A percentile compares a stretch with the other conserved stretches of the same genome.
Conservation (phyloP, 163 green algal species). For the Scenedesmus sp. region DNA sequence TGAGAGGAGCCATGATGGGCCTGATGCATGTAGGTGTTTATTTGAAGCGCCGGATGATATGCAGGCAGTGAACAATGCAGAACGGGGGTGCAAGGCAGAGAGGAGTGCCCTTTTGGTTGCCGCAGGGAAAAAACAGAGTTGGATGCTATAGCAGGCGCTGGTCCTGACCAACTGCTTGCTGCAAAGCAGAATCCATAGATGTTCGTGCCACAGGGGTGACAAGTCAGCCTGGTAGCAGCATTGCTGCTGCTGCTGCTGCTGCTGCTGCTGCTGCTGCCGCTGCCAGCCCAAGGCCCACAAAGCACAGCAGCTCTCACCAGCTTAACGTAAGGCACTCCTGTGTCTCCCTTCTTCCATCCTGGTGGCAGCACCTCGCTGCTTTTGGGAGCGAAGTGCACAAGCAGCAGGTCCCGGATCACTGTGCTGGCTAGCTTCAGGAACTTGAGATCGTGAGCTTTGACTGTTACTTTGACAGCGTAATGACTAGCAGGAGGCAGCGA, state of each 20-base stretch:
- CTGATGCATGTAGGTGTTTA: no score
- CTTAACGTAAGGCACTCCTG: background rate
- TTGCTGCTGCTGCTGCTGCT: background rate
- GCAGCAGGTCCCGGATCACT: conserved; percentile 58
- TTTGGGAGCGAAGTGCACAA: conserved; percentile 68
- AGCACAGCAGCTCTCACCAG: conserved; percentile 3
- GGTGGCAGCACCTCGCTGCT: conserved; percentile 14
- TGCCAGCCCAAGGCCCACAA: background rate
- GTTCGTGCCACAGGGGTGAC: no score
- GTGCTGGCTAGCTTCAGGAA: conserved; percentile 64
- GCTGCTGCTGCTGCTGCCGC: background rate
- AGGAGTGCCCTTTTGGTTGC: no score
- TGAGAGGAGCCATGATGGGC: no score
- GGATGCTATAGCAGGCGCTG: no score
- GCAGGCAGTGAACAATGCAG: no score
- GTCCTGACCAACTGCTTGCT: no score
- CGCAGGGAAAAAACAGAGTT: no score
- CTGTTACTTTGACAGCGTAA: conserved; percentile 50
- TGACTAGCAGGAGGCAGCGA: background rate
- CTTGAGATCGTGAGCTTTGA: conserved; percentile 63
- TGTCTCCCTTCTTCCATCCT: background rate
- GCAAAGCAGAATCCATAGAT: no score
- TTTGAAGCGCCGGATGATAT: no score
- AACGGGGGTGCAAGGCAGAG: no score
- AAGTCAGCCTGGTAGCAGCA: background rate